phyloP scores from a whole-genome alignment of 2,329 filamentous ascomycete species.

The Acephala macrosclerotiorum region DNA sequence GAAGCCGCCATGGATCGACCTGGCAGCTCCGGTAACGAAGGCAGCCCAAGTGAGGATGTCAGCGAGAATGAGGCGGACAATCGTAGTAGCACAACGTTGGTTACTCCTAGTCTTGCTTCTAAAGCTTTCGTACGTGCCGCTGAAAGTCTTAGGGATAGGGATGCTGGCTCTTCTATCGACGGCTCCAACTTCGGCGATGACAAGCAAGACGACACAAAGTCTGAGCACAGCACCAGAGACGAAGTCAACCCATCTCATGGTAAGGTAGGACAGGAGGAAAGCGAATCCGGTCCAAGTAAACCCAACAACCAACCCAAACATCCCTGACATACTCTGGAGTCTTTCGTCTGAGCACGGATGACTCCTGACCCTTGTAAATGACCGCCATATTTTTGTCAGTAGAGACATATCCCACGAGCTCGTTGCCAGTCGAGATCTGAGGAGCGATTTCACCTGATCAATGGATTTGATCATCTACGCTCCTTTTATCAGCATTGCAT shows the following conservation, averaged over 20 bases:
- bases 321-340: conserved; percentile 9
- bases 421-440: conserved; percentile 14
- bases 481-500: conserved; percentile 11
- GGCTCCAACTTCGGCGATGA: conserved; percentile 32
- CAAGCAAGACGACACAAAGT: conserved; percentile 12
- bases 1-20: conserved; percentile 40
- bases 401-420: background rate
- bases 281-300: conserved; percentile 1
- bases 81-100: conserved; percentile 29
- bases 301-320: conserved; percentile 9
- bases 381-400: background rate
- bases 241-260: conserved; percentile 16
- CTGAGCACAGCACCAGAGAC: background rate
- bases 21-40: conserved; percentile 39
- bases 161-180: conserved; percentile 22
- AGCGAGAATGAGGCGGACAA: conserved; percentile 41
- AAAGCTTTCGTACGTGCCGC: conserved; percentile 27
- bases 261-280: conserved; percentile 10
- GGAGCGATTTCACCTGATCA: conserved; percentile 1
- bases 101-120: conserved; percentile 27
- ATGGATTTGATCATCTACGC: conserved; percentile 4
- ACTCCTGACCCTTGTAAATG: conserved; percentile 1
- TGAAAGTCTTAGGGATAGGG: conserved; percentile 23
- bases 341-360: background rate
- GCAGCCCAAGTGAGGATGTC: conserved; percentile 37